Evolutionary conservation across 2,329 filamentous ascomycete species (phyloP).

Genomic region (Aspergillus fijiensis): DNA sequence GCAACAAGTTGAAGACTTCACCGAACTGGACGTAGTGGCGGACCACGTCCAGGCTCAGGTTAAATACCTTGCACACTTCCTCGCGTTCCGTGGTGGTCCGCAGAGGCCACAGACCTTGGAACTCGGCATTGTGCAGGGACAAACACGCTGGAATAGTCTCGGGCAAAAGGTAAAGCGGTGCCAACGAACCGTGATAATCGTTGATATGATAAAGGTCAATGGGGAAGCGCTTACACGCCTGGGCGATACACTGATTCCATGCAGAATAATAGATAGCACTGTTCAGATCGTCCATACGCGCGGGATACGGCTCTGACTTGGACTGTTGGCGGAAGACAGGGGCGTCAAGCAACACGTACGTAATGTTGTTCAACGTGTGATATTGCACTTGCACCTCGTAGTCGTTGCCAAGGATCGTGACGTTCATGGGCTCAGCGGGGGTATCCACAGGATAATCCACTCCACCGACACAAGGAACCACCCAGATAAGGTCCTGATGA

Average conservation of each 20-base stretch:
- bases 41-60: conserved; percentile 56
- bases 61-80: conserved; percentile 65
- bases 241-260: conserved; percentile 68
- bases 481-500: conserved; percentile 65
- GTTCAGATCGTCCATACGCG: conserved; percentile 67
- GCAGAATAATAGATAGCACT: conserved; percentile 66
- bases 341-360: conserved; percentile 65
- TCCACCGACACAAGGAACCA: conserved; percentile 60
- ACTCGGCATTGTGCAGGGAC: conserved; percentile 67
- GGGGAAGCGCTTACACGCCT: conserved; percentile 61
- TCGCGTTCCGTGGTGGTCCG: conserved; percentile 58
- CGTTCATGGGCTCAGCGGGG: conserved; percentile 59
- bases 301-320: conserved; percentile 61
- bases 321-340: conserved; percentile 65
- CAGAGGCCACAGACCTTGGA: conserved; percentile 68
- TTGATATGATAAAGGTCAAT: conserved; percentile 66
- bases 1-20: conserved; percentile 66
- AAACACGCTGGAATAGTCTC: conserved; percentile 60
- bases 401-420: conserved; percentile 58
- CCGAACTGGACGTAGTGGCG: conserved; percentile 65
- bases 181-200: conserved; percentile 62
- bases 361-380: conserved; percentile 63
- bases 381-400: conserved; percentile 65
- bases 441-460: conserved; percentile 63
- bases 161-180: conserved; percentile 63